phyloP scores from a whole-genome alignment of 192 early-diverging fungal species.

The Gaertneriomyces sp. region DNA sequence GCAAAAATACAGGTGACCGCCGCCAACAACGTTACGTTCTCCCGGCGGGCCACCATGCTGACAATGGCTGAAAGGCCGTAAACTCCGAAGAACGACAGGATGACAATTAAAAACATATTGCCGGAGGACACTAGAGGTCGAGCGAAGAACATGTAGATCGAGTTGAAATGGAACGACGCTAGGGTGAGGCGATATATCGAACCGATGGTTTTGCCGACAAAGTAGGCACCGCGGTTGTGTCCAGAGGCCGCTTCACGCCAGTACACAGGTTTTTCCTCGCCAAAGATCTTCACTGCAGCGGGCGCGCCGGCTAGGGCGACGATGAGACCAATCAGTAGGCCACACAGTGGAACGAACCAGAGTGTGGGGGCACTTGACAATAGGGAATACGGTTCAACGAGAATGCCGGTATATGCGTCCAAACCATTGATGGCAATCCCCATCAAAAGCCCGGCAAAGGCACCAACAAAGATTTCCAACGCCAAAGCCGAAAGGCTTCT shows the following conservation, averaged over 20 bases:
- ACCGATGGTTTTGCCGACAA: slow-evolving; percentile 40
- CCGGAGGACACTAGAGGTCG: slow-evolving; percentile 31
- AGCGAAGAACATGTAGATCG: slow-evolving; percentile 35
- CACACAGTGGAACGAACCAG: slow-evolving; percentile 34
- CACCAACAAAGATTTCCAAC: slow-evolving; percentile 44
- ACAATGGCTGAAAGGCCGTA: slow-evolving; percentile 47
- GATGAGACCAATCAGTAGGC: slow-evolving; percentile 36
- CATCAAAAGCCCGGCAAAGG: slow-evolving; percentile 40
- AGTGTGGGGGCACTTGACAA: slow-evolving; percentile 41
- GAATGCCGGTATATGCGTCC: slow-evolving; percentile 44
- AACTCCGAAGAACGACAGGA: slow-evolving; percentile 45
- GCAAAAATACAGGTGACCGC: slow-evolving; percentile 41
- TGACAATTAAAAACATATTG: slow-evolving; percentile 32
- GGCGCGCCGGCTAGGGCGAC: slow-evolving; percentile 41
- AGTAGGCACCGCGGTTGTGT: slow-evolving; percentile 31
- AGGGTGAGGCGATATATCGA: slow-evolving; percentile 41
- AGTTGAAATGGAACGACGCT: slow-evolving; percentile 43
- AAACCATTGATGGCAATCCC: slow-evolving; percentile 35
- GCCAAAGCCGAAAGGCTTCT: slow-evolving; percentile 18
- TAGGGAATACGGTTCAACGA: slow-evolving; percentile 35
- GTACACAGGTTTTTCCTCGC: slow-evolving; percentile 44
- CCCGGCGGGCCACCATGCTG: slow-evolving; percentile 36
- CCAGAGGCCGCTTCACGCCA: slow-evolving; percentile 50
- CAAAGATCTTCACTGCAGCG: slow-evolving; percentile 49
- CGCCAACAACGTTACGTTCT: slow-evolving; percentile 40